These are phyloP conservation scores for Ogataea wickerhamii DNA, from an alignment of 805 yeast species.

Conservation along the genomic window DNA sequence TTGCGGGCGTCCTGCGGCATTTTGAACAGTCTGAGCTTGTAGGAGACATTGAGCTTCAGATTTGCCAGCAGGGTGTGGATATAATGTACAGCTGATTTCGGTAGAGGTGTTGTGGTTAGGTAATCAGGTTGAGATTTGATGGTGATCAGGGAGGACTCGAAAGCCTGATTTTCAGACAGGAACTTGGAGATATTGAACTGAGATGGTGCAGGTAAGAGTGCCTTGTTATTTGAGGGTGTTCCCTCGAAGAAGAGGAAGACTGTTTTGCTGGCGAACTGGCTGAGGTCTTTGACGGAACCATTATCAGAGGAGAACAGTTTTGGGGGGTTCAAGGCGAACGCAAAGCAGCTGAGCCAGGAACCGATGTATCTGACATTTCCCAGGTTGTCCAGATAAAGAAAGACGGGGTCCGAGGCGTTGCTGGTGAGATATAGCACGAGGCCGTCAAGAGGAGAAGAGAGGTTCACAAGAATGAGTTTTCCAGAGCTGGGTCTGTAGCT, in stretches of 20 bases:
- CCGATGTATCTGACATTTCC: slow-evolving; percentile 12
- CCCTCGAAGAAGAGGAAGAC: slow-evolving; percentile 72
- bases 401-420: slow-evolving; percentile 8
- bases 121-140: slow-evolving; percentile 37
- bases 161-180: slow-evolving; percentile 6
- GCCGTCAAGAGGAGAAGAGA: slow-evolving; percentile 57
- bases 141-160: slow-evolving; percentile 35
- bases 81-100: slow-evolving; percentile 15
- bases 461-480: slow-evolving; percentile 55
- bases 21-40: slow-evolving; percentile 23
- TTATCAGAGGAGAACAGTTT: not conserved
- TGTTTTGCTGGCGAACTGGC: slow-evolving; percentile 36
- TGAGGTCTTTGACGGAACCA: slow-evolving; percentile 17
- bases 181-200: slow-evolving; percentile 18
- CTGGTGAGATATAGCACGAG: slow-evolving; percentile 29
- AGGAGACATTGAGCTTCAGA: slow-evolving; percentile 13
- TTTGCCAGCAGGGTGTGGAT: slow-evolving; percentile 11
- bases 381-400: slow-evolving; percentile 19
- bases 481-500: slow-evolving; percentile 37
- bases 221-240: slow-evolving; percentile 79
- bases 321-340: slow-evolving; percentile 19
- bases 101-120: slow-evolving; percentile 35
- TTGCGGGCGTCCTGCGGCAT: slow-evolving; percentile 7
- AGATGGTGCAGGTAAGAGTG: slow-evolving; percentile 55
- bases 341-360: slow-evolving; percentile 11